A percentile compares a stretch with the other conserved stretches of the same genome.
Conservation (phyloP, 2,329 filamentous ascomycete species). For the Furcasterigmium furcatum region DNA sequence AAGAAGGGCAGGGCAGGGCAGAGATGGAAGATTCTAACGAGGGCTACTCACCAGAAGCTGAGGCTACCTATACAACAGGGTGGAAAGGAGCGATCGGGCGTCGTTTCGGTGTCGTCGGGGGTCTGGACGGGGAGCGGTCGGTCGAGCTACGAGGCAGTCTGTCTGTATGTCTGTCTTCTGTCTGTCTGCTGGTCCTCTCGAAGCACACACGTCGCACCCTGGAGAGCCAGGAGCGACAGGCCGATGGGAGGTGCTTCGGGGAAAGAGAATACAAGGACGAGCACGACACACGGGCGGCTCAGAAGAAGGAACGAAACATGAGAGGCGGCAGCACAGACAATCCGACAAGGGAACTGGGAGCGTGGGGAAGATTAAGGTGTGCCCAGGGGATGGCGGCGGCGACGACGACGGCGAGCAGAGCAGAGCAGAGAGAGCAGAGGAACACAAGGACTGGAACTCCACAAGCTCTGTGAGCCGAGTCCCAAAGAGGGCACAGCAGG, state of each 20-base stretch:
- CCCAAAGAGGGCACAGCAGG: too few species aligned
- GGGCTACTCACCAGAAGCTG: slow-evolving; percentile 24
- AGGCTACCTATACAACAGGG: too few species aligned
- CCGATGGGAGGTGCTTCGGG: slow-evolving; percentile 22
- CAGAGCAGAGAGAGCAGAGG: too few species aligned
- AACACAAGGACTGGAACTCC: too few species aligned
- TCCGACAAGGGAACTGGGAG: slow-evolving; percentile 1
- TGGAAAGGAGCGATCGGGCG: too few species aligned
- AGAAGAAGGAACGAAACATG: slow-evolving; percentile 25
- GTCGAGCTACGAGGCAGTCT: too few species aligned
- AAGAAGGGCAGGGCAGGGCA: not conserved
- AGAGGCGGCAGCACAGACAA: slow-evolving; percentile 3
- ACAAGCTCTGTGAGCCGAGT: too few species aligned
- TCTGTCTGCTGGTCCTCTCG: not conserved
- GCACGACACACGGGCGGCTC: slow-evolving; percentile 19
- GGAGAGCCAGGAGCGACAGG: slow-evolving; percentile 43
- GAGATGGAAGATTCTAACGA: slow-evolving; percentile 1
- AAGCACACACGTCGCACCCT: slow-evolving; percentile 38
- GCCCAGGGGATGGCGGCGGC: too few species aligned
- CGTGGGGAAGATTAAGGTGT: slow-evolving; percentile 7
- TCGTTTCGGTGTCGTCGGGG: too few species aligned
- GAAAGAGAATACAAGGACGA: slow-evolving; percentile 12
- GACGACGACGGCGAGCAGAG: not conserved
- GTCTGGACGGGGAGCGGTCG: too few species aligned
- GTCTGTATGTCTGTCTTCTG: too few species aligned